Evolutionary conservation across 306 rosid genomes (phyloP), one percentile per base, ranked within the genome.

Genomic region (Senna tora): DNA sequence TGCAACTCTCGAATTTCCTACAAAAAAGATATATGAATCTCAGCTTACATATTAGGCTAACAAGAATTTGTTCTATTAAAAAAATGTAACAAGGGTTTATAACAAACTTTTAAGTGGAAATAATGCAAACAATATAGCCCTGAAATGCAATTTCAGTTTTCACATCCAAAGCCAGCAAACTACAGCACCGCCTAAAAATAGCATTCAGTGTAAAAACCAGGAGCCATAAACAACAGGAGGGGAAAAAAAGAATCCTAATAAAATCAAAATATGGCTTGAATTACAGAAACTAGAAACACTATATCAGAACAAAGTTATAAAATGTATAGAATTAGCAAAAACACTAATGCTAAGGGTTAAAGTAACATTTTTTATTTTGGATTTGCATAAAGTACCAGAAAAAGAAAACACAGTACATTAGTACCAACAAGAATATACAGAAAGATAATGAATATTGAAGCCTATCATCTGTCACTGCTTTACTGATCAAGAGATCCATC

Each of bases 1-100:
- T 89, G 97, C 82, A 94, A 79, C 74, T 94, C 98, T 39, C 97
- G 95, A 75, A 91, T 82, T 87, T 94, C 98, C 98, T 94, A 56
- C 78, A 79, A 52, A 51, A 56, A 25, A 55, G 2, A 9, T 4
- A 9, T 4, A 16, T 28, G 43, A 80, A 77, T 73, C 43, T 63
- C 72, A 59, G 57, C 75, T 57, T 57, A 56, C 47, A 46, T 43
- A 62, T 28, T 36, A 34, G 50, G 30, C 30, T 25, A 28, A 14
- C 22, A 39, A 57, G 14, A 30, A 11, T 6, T 7, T 32, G 7
- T 58, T 32, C 42, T 58, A 36, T 28, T 6, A 33, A 58, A 58
- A 15, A 38, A 58, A 58, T n/a, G 22, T 7, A 19, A 58, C 13
- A 57, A 55, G 53, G 25, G 41, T 22, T 68, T 57, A 72, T 63